Evolutionary conservation across 208 protist species (phyloP).

Genomic region (Wallacemonas collosoma): DNA sequence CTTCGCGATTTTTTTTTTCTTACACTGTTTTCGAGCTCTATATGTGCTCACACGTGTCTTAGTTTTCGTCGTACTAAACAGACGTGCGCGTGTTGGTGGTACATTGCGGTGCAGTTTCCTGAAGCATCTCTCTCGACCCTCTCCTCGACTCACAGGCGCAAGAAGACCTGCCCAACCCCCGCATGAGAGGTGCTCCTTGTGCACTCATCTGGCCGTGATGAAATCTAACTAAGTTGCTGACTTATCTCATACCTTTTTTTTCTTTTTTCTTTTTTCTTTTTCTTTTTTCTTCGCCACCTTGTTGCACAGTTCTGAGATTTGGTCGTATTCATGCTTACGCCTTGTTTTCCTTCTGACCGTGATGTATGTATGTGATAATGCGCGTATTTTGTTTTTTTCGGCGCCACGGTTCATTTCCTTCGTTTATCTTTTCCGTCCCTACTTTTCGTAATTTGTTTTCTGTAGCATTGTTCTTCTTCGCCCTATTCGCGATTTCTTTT

Average conservation of each 20-base stretch:
- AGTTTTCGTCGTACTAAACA: no score
- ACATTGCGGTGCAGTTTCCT: no score
- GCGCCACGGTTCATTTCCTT: background rate
- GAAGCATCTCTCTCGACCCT: no score
- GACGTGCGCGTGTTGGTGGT: no score
- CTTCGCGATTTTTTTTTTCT: background rate
- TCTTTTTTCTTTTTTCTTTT: background rate
- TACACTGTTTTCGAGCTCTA: background rate
- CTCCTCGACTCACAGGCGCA: no score
- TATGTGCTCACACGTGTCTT: no score
- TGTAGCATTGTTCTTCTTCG: background rate
- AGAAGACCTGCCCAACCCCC: no score
- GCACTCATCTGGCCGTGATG: background rate
- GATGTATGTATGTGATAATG: no score
- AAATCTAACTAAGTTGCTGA: background rate
- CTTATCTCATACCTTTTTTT: conserved; percentile 11
- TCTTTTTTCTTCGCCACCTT: background rate
- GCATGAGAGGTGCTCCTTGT: background rate
- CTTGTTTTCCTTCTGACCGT: no score
- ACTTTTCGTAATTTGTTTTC: background rate
- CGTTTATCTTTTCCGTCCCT: background rate
- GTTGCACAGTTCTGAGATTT: background rate
- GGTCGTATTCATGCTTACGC: no score
- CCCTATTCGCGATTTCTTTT: conserved; percentile 14
- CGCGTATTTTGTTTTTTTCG: background rate